These are phyloP conservation scores for Phaeosphaeriaceae sp. DNA, from an alignment of 2,329 filamentous ascomycete species.

Conservation along the genomic window DNA sequence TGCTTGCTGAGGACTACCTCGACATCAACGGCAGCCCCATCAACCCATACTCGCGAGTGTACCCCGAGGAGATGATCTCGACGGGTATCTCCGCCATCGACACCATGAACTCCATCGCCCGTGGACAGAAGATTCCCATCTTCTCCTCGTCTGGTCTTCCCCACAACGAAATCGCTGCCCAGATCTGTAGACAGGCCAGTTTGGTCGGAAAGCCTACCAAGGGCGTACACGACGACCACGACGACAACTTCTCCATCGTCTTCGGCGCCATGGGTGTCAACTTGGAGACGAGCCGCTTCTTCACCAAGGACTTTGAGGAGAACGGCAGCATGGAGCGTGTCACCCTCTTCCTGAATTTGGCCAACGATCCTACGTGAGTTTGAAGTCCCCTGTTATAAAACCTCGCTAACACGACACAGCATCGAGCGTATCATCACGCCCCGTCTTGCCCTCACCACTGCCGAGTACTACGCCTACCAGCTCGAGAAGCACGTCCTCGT, in stretches of 20 bases:
- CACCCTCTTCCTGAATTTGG: constrained; percentile 97
- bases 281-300: constrained; percentile 98
- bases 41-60: constrained; percentile 97
- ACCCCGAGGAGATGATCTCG: constrained; percentile 99
- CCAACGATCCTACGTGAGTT: constrained; percentile 94
- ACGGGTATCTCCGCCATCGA: constrained; percentile 99
- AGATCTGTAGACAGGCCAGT: constrained; percentile 97
- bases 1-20: constrained; percentile 95
- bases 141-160: constrained; percentile 98
- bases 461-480: constrained; percentile 99
- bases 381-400: constrained; percentile 1
- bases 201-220: constrained; percentile 93
- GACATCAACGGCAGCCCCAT: constrained; percentile 99
- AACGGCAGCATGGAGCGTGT: constrained; percentile 98
- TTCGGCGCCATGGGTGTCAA: constrained; percentile 99
- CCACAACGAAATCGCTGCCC: constrained; percentile 98
- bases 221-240: constrained; percentile 93
- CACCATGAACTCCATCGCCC: constrained; percentile 90
- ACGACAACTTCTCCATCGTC: constrained; percentile 99
- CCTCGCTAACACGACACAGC: constrained; percentile 55
- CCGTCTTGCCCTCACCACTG: constrained; percentile 95
- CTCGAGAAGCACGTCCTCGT: constrained; percentile 99
- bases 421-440: constrained; percentile 99
- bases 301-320: constrained; percentile 98
- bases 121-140: constrained; percentile 99